Conservation (phyloP, 176 grass and related monocot genomes). For the Pontederia crassipes region DNA sequence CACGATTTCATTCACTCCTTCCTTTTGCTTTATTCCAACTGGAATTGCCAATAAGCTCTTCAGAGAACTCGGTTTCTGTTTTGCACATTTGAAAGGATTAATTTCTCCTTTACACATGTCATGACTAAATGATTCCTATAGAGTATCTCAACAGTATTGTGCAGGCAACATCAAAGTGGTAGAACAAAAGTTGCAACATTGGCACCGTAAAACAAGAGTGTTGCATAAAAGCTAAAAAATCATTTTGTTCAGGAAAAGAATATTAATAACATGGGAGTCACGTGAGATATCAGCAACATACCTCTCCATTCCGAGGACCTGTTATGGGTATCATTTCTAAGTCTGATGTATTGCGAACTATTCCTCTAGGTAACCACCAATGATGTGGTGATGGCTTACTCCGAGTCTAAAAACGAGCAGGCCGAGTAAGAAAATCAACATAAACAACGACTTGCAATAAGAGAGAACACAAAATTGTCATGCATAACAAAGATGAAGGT, state of each 20-base stretch:
- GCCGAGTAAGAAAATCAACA: not conserved
- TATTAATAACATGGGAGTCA: not conserved
- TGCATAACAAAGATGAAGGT: not conserved
- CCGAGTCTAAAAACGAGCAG: not conserved
- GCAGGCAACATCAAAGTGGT: too few species aligned
- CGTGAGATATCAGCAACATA: not conserved
- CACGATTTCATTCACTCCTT: not conserved
- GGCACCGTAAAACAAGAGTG: too few species aligned
- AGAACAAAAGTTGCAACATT: too few species aligned
- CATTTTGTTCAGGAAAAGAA: not conserved
- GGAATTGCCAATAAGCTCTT: not conserved
- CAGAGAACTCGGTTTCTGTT: not conserved
- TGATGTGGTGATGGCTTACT: not conserved
- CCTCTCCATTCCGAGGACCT: not conserved
- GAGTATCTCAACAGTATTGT: not conserved
- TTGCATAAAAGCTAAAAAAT: too few species aligned
- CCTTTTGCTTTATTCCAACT: not conserved
- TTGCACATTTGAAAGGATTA: not conserved
- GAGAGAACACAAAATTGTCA: not conserved
- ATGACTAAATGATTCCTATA: not conserved
- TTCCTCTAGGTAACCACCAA: slow-evolving; percentile 14
- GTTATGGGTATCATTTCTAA: slow-evolving; percentile 5
- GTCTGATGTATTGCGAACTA: slow-evolving; percentile 4
- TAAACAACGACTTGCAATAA: not conserved
- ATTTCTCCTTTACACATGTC: not conserved